phyloP scores from a whole-genome alignment of 163 green algal species.

The Chlorella variabilis region DNA sequence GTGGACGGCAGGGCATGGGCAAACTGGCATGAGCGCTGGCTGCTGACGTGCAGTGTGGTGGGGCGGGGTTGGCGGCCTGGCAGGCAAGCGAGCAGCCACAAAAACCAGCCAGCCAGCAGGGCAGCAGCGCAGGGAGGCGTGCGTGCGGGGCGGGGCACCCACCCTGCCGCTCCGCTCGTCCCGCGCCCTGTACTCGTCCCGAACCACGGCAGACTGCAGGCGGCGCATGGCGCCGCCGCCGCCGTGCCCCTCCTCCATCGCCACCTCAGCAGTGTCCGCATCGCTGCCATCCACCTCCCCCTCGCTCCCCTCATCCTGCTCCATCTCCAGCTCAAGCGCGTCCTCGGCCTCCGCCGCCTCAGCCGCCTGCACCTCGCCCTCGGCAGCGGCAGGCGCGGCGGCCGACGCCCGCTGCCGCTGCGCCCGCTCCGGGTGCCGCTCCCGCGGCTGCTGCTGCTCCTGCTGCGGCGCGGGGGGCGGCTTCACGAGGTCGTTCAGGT shows the following conservation, averaged over 20 bases:
- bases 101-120: background rate
- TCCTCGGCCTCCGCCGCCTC: background rate
- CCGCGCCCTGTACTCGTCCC: background rate
- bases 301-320: background rate
- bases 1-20: background rate
- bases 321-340: constrained; percentile 15
- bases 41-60: no score
- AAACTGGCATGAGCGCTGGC: background rate
- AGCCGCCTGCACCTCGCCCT: background rate
- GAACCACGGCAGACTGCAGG: constrained; percentile 20
- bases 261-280: constrained; percentile 21
- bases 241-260: background rate
- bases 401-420: background rate
- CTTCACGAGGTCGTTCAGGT: background rate
- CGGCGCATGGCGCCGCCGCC: background rate
- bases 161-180: background rate
- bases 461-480: background rate
- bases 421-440: background rate
- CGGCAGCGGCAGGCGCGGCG: background rate
- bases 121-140: background rate
- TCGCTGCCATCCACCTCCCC: constrained; percentile 11
- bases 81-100: background rate
- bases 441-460: background rate
- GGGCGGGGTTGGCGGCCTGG: no score
- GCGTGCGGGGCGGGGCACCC: background rate